Base-by-base conservation (phyloP, 345 rosid genomes). In the Hevea brasiliensis region DNA sequence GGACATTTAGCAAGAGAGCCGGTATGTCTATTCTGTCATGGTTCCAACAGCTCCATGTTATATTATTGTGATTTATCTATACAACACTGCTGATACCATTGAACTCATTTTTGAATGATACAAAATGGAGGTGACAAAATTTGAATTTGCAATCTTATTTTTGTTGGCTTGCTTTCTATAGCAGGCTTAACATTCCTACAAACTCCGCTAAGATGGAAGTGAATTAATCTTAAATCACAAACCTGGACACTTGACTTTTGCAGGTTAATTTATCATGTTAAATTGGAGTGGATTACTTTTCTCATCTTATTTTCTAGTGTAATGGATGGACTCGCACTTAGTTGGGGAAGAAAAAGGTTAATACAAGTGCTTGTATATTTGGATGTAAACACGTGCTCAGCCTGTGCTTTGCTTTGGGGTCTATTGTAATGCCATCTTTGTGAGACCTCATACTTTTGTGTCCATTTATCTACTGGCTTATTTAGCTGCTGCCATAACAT, bases 1-100 rank as follows among this genome's bases (percentile, higher is more conserved):
- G 97, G 48, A 94, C 98, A 37, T 94, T 92, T 80, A 94, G 98
- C 90, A 94, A 94, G 79, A 86, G 97, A 90, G 98, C 98, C 61
- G 98, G 98, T 94, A 83, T 65, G 80, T 32, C 63, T 11, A 6
- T 58, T n/a, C 51, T 61, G 67, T 14, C 48, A 65, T 72, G 32
- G 61, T 62, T 68, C 14, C 66, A 50, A 5, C 3, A 50, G 6
- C 55, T 56, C 32, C 27, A 24, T 54, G 9, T n/a, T 56, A 24
- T 12, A 10, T 32, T 56, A 7, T 32, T 32, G 37, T 32, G 37
- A 32, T 32, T 56, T 56, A 5, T 23, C 27, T 56, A 24, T 56
- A 24, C 32, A 56, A 23, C 60, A 24, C 12, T 9, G 11, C 60
- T 23, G 29, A 56, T 56, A 11, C 2, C 9, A 21, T 8, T 24